Evolutionary conservation across 257 asterid species (phyloP), one percentile per base, ranked within the genome.

Genomic region (Rubia yunnanensis): DNA sequence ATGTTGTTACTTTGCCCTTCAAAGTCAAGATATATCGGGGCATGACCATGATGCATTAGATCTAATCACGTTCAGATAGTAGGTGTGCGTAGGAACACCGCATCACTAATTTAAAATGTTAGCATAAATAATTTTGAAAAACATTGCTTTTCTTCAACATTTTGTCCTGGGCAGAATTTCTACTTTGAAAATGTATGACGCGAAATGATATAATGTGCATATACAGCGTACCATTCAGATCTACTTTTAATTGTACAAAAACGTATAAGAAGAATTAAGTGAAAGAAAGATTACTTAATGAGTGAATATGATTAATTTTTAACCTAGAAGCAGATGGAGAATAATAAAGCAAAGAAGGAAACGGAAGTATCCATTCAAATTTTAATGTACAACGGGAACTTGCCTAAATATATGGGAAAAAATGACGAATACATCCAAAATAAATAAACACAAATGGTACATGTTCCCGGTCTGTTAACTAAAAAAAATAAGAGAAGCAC

Each of bases 331-430:
- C n/a, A n/a, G n/a, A n/a, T n/a, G n/a, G n/a, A n/a, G n/a, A n/a
- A n/a, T n/a, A n/a, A n/a, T n/a, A n/a, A n/a, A n/a, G n/a, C n/a
- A n/a, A n/a, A 41, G 46, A 68, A 70, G 70, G 53, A 53, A 68
- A 70, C 64, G 60, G 63, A 67, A 70, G 41, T 63, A 65, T 61
- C 55, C 24, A 74, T 52, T 60, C 30, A 69, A 44, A 44, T 44
- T 60, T 60, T 65, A 32, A 79, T 73, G 48, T 76, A 79, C 76
- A 72, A 44, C 20, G 31, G 70, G 66, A 79, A 67, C 79, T 70
- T 66, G 41, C 28, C 60, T 41, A 67, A 31, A 27, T 63, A 49
- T 64, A 54, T 39, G 41, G 23, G 15, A 44, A 44, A 32, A 2
- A 71, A 38, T 46, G 30, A 23, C 59, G 32, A 46, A 70, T 30